Evolutionary conservation across 2,329 filamentous ascomycete genomes (phyloP), one percentile per base, ranked within the genome.

Genomic region (Elsinoe batatas): DNA sequence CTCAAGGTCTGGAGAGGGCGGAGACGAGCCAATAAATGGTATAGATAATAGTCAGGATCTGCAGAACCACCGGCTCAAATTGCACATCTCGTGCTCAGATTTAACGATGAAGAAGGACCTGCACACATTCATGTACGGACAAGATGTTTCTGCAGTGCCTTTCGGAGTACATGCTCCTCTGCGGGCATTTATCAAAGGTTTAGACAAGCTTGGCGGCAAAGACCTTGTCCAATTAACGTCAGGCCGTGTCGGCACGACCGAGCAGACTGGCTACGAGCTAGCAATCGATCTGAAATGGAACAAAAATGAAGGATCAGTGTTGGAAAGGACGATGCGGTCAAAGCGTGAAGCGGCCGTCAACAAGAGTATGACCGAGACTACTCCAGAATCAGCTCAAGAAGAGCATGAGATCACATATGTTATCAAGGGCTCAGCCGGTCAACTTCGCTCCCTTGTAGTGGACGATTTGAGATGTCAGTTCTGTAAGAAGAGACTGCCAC

Each of bases 271-370:
- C 7, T 61, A 64, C 46, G 60, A 58, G 1, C 20, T 69, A 7
- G 59, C 63, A 26, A 57, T 65, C 1, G 56, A 59, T 5, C 64
- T 66, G 60, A 54, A 58, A 30, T 68, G 65, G 64, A 54, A 44
- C 30, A 20, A 57, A 12, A n/a, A 17, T 13, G 47, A 53, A 12
- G 32, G 13, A 18, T 43, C 46, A 3, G 17, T 51, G 5, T 33
- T 56, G 15, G 33, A 49, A 13, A 15, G 33, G 40, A 37, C 30
- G 15, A 42, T 53, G n/a, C 3, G 11, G 32, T 15, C 30, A 38
- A 57, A 38, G 35, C 57, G 56, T 33, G 55, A 37, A 43, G 26
- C 26, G 8, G 26, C 26, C 5, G 26, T 8, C 26, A 30, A 8
- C 7, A 8, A 8, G 26, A 30, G 7, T 30, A 7, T 30, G 26